Base-by-base conservation (phyloP, 768 basidiomycete species). In the Leucocoprinus sp. region DNA sequence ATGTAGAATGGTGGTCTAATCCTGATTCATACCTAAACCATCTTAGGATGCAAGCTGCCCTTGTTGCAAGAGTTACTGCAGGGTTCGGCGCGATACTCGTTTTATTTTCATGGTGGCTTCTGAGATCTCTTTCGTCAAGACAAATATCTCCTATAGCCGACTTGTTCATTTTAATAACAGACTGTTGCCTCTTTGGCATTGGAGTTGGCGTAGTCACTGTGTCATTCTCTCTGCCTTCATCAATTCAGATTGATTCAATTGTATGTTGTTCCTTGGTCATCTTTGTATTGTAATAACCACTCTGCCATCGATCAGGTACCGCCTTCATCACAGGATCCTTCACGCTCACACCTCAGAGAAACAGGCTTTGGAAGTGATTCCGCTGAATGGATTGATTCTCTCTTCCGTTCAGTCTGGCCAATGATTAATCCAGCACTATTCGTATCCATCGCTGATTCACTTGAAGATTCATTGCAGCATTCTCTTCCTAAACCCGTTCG, bases 381-480 rank as follows among this genome's bases (percentile, higher is more conserved):
- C 3, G 66, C 68, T 15, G 44, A 52, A 17, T 88, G 85, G 87
- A 68, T 85, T 26, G 86, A 87, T 59, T 64, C 75, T 3, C 59
- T 86, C 41, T 61, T 83, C 19, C 60, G 65, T 29, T 69, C 74
- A 2, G 58, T 88, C 8, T 89, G 87, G 86, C 83, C 84, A 0
- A 71, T 86, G 46, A 64, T 87, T 49, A 84, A 87, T 56, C 84
- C 86, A 2, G 69, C 77, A 19, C 65, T 87, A 40, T 80, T 82
- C 60, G 63, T 61, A 6, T 64, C 72, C 4, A 45, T 78, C 26
- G 66, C 76, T 12, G 84, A 86, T 61, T 79, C 82, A 66, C 59
- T 80, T 4, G 78, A 80, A 60, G 76, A 77, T 53, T 68, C 74
- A 14, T 71, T 80, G 55, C 76, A 78, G 58, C 64, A 72, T 15